Evolutionary conservation across 2,329 filamentous ascomycete species (phyloP).

Genomic region (Lecanicillium sp.): DNA sequence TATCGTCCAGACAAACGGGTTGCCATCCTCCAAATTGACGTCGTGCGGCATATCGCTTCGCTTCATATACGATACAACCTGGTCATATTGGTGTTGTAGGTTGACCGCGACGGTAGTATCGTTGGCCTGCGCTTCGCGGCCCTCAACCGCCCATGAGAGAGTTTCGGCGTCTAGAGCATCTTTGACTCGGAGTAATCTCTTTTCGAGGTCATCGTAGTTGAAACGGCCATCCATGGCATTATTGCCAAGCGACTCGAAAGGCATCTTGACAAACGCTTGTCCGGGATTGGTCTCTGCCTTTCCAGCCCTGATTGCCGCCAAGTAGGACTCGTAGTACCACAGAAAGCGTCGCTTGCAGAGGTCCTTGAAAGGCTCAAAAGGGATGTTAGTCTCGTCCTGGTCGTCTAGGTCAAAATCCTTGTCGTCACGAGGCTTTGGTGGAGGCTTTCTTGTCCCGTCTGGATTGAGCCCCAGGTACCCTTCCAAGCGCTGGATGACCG

Average conservation of each 20-base stretch:
- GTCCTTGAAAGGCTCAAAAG: slow-evolving; percentile 84
- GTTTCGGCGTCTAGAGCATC: slow-evolving; percentile 65
- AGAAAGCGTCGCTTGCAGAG: slow-evolving; percentile 85
- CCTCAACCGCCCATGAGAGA: slow-evolving; percentile 61
- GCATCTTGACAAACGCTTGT: slow-evolving; percentile 67
- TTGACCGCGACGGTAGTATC: slow-evolving; percentile 74
- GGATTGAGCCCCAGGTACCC: slow-evolving; percentile 60
- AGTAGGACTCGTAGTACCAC: slow-evolving; percentile 92
- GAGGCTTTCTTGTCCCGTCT: slow-evolving; percentile 33
- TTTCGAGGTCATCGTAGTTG: slow-evolving; percentile 67
- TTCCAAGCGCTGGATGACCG: slow-evolving; percentile 80
- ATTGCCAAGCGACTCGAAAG: slow-evolving; percentile 62
- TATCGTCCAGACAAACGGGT: slow-evolving; percentile 83
- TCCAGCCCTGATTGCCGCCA: slow-evolving; percentile 61
- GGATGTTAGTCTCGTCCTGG: slow-evolving; percentile 37
- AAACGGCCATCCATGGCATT: slow-evolving; percentile 87
- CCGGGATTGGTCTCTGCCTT: slow-evolving; percentile 56
- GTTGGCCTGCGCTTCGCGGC: slow-evolving; percentile 51
- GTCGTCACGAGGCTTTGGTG: slow-evolving; percentile 19
- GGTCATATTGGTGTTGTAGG: slow-evolving; percentile 76
- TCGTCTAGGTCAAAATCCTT: slow-evolving; percentile 39
- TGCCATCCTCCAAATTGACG: slow-evolving; percentile 67
- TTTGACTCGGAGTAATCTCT: slow-evolving; percentile 62
- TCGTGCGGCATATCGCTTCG: slow-evolving; percentile 64
- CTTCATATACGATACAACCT: slow-evolving; percentile 70